Conservation (phyloP, 495 filamentous ascomycete species). For the Penicillium odoratum region DNA sequence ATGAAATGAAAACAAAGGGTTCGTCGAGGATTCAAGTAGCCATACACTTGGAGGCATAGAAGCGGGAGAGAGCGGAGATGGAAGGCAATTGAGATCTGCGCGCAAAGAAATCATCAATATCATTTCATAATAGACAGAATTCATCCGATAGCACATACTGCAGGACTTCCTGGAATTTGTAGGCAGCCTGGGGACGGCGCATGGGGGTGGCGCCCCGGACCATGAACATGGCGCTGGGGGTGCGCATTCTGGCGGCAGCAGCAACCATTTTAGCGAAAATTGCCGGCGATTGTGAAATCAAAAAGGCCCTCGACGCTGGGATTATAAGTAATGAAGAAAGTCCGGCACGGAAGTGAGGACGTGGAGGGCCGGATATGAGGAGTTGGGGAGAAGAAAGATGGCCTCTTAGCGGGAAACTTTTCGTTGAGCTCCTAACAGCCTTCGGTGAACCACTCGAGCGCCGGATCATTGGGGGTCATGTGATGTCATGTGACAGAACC, state of each 20-base stretch:
- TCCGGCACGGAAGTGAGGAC: constrained; percentile 20
- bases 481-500: constrained; percentile 13
- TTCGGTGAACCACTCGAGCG: constrained; percentile 32
- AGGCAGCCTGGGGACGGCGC: constrained; percentile 45
- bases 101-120: constrained; percentile 24
- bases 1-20: constrained; percentile 5
- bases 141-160: constrained; percentile 31
- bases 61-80: constrained; percentile 64
- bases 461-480: constrained; percentile 4
- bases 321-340: constrained; percentile 20
- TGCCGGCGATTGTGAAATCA: constrained; percentile 30
- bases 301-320: constrained; percentile 29
- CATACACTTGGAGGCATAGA: constrained; percentile 78
- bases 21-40: constrained; percentile 14
- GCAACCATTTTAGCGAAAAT: constrained; percentile 43
- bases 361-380: constrained; percentile 29
- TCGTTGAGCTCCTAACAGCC: constrained; percentile 40
- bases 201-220: constrained; percentile 43
- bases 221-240: constrained; percentile 46
- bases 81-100: constrained; percentile 51
- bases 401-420: constrained; percentile 40
- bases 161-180: constrained; percentile 45
- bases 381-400: constrained; percentile 35
- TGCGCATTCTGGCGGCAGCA: constrained; percentile 50
- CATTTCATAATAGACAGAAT: neutral